Percentiles rank a stretch among this genome's conserved stretches.
phyloP scores from a whole-genome alignment of 768 basidiomycete genomes.

The Boletellus emodensis region DNA sequence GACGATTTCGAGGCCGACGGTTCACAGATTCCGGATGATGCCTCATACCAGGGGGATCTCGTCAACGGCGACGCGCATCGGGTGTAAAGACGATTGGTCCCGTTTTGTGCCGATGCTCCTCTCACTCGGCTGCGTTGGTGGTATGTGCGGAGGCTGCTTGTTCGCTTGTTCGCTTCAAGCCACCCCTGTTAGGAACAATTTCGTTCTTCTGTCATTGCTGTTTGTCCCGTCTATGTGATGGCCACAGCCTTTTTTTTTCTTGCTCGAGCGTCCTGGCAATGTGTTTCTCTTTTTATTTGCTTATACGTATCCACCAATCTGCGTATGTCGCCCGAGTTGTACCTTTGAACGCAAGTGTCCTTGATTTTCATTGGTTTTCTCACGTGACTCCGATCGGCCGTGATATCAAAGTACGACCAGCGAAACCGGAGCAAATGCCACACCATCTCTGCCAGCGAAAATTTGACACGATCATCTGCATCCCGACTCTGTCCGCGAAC shows the following conservation, averaged over 20 bases:
- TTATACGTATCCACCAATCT: no score
- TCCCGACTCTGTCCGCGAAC: conserved; percentile 3
- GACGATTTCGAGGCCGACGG: conserved; percentile 1
- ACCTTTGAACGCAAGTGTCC: no score
- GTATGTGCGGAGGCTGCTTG: background rate
- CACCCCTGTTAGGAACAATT: no score
- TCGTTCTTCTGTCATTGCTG: no score
- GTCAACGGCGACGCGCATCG: conserved; percentile 23
- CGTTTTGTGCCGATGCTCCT: no score
- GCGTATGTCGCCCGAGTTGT: no score
- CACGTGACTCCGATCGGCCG: conserved; percentile 1
- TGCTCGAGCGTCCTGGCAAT: no score
- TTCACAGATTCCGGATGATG: background rate
- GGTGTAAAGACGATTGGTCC: conserved; percentile 3
- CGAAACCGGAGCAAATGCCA: background rate
- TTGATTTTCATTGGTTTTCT: background rate
- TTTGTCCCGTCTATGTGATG: no score
- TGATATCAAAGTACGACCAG: background rate
- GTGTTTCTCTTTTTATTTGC: no score
- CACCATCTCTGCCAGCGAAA: background rate
- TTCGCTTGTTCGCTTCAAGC: no score
- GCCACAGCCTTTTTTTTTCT: no score
- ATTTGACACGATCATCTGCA: background rate
- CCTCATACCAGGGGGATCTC: background rate
- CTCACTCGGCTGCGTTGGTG: background rate